phyloP scores from a whole-genome alignment of 805 yeast genomes.

The Tetrapisispora pingtungensis region DNA sequence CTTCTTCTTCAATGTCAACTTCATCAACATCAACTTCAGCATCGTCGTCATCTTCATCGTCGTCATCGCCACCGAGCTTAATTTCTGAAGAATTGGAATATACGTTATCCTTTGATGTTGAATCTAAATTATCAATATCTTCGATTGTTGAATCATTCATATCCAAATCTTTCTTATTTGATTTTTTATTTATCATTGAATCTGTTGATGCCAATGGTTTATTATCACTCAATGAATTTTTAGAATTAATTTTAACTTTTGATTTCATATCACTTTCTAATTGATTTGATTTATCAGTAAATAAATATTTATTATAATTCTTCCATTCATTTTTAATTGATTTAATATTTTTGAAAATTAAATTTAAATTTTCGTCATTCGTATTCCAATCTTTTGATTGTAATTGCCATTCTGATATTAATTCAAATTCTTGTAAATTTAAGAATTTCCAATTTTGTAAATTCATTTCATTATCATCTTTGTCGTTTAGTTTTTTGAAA shows the following conservation, averaged over 20 bases:
- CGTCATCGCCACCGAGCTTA: neutral
- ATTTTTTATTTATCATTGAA: neutral
- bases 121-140: slow-evolving; percentile 1
- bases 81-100: neutral
- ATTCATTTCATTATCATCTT: slow-evolving; percentile 19
- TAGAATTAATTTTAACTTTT: neutral
- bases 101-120: neutral
- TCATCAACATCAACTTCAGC: slow-evolving; percentile 2
- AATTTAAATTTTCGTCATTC: neutral
- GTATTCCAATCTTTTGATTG: slow-evolving; percentile 20
- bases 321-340: slow-evolving; percentile 19
- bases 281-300: neutral
- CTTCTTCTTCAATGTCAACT: neutral
- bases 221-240: neutral
- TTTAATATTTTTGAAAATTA: slow-evolving; percentile 14
- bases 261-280: neutral
- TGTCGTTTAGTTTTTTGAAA: slow-evolving; percentile 13
- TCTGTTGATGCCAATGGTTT: neutral
- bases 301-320: slow-evolving; percentile 9
- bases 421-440: slow-evolving; percentile 29
- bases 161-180: neutral
- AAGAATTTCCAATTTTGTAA: slow-evolving; percentile 30
- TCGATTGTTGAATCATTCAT: neutral
- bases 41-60: slow-evolving; percentile 4
- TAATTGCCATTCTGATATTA: slow-evolving; percentile 28